Conservation (phyloP, 108 stramenopile genomes). For the Seminavis robusta region DNA sequence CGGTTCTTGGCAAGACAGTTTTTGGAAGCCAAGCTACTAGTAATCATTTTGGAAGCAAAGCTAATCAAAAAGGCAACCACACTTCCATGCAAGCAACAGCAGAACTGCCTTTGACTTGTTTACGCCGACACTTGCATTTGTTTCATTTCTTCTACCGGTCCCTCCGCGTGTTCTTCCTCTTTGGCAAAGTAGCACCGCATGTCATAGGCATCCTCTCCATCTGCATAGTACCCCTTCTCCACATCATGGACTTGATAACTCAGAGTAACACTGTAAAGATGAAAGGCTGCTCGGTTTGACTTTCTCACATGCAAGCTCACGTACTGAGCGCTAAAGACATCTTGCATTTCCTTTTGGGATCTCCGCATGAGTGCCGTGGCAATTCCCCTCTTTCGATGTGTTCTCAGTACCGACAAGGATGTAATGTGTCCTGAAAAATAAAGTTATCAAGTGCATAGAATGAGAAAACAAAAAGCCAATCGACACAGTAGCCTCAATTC, state of each 20-base stretch:
- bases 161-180: constrained; percentile 2
- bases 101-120: neutral
- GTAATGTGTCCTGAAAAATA: constrained; percentile 90
- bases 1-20: no score
- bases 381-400: constrained; percentile 93
- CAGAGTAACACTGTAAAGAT: constrained; percentile 94
- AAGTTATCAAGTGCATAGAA: constrained; percentile 10
- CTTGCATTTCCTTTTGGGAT: constrained; percentile 88
- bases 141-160: neutral
- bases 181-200: constrained; percentile 81
- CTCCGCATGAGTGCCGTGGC: constrained; percentile 91
- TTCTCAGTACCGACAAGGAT: constrained; percentile 92
- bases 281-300: constrained; percentile 96
- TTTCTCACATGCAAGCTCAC: constrained; percentile 97
- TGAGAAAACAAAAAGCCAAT: constrained; percentile 10
- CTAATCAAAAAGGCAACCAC: no score
- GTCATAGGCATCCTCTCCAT: constrained; percentile 99
- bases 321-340: constrained; percentile 92
- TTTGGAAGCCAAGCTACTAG: no score
- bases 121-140: neutral
- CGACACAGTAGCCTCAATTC: no score
- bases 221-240: constrained; percentile 98
- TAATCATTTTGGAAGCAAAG: no score
- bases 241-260: constrained; percentile 92
- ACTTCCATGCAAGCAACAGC: no score